Base-by-base conservation (phyloP, 2,329 filamentous ascomycete genomes). In the Ascochyta viciae-villosae region DNA sequence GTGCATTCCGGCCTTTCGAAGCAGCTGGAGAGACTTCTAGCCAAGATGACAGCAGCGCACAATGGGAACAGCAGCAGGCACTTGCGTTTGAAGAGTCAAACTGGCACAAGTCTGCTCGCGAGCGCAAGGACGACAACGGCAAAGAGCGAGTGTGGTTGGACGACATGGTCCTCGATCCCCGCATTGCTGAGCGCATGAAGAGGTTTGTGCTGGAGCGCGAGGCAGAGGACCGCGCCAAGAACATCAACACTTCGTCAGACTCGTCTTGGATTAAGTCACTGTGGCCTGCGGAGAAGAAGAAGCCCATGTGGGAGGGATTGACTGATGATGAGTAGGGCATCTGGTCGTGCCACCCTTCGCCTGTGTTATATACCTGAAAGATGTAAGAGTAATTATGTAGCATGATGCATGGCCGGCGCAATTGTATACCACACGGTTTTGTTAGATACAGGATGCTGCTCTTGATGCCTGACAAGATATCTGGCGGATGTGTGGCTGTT, bases 91-190 rank as follows among this genome's bases (percentile, higher is more conserved):
- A 95, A 78, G 92, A 96, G 77, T 77, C 77, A 40, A 86, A 94
- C 73, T 96, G 92, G 92, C 87, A 89, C 74, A 96, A 96, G 78
- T 87, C 84, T n/a, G 85, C 88, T 6, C 87, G 85, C 77, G 70
- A 83, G 71, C 72, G 79, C 68, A 76, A 83, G 73, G 66, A 78
- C 70, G 80, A 83, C 48, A 78, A 78, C 55, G 80, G 80, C 52
- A 76, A 77, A 35, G 79, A 82, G 52, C 86, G 84, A 66, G 87
- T 93, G 45, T 96, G 91, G 90, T 76, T 89, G 8, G 85, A 88
- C 50, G 84, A 87, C 10, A 80, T 97, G 48, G 87, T 90, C 2
- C 73, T 96, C 9, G 93, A 99, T 72, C 78, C 85, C 12, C 84
- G 93, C 34, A 87, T 97, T 59, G 85, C 85, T 5, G 82, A 83